phyloP scores from a whole-genome alignment of 2,329 filamentous ascomycete species.

The Apiospora saccharicola region DNA sequence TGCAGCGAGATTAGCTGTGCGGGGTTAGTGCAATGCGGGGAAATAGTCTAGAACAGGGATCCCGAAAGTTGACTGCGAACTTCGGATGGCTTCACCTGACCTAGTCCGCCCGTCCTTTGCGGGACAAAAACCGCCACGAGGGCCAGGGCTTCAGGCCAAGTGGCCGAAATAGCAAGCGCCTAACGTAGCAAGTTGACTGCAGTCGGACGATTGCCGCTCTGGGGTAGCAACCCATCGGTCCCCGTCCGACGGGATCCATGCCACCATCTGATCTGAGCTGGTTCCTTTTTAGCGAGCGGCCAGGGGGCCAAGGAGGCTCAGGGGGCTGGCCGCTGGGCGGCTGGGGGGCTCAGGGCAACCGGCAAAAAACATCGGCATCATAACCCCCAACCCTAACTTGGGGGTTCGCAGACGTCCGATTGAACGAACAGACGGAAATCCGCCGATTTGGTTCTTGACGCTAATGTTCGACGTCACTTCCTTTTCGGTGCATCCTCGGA shows the following conservation, averaged over 20 bases:
- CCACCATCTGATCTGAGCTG: not conserved
- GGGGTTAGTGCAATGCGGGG: conserved; percentile 16
- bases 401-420: not conserved
- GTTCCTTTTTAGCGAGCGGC: not conserved
- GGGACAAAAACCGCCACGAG: not conserved
- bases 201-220: conserved; percentile 13
- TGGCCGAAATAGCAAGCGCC: not conserved
- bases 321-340: not conserved
- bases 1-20: not conserved
- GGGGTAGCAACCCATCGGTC: conserved; percentile 4
- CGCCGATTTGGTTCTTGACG: not conserved
- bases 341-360: not conserved
- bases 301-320: not conserved
- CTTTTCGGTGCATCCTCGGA: not conserved
- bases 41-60: conserved; percentile 5
- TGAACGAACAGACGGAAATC: not conserved
- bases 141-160: no score
- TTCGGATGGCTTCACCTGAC: not conserved
- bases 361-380: not conserved
- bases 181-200: not conserved
- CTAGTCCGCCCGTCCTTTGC: not conserved
- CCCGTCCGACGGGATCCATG: not conserved
- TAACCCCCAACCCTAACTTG: not conserved
- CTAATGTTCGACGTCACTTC: not conserved
- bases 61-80: not conserved